phyloP scores from a whole-genome alignment of 305 asterid species.

The Plantago coronopus region DNA sequence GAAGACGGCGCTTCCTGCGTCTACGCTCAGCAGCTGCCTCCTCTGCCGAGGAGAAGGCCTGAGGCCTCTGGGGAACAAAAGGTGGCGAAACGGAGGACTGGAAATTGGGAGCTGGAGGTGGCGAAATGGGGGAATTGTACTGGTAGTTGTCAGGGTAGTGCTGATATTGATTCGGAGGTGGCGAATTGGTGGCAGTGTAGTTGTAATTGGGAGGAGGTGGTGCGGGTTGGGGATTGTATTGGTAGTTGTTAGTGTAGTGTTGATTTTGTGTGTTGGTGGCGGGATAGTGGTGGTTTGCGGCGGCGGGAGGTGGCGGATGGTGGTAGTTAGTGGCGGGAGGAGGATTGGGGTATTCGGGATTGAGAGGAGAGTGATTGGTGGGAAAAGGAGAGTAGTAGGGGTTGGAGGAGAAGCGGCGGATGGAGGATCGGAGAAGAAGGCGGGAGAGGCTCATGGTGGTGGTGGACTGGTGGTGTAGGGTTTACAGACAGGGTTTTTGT shows the following conservation, averaged over 20 bases:
- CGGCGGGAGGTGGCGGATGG: constrained; percentile 1
- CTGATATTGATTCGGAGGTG: background rate
- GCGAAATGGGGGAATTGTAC: background rate
- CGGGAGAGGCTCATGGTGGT: constrained; percentile 34
- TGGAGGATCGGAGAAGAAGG: constrained; percentile 28
- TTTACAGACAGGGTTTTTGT: constrained; percentile 9
- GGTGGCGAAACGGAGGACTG: background rate
- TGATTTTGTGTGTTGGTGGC: too few relatives aligned
- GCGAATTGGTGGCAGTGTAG: constrained; percentile 19
- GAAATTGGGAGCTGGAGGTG: background rate
- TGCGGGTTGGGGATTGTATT: constrained; percentile 2
- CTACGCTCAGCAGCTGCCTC: constrained; percentile 96
- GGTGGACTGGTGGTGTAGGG: constrained; percentile 12
- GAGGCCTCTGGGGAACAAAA: too few relatives aligned
- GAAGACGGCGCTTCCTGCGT: constrained; percentile 76
- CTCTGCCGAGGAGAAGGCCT: constrained; percentile 74
- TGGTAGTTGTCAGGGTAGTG: background rate
- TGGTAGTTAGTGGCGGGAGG: background rate
- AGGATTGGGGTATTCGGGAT: constrained; percentile 11
- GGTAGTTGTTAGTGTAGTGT: background rate
- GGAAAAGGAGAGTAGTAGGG: background rate
- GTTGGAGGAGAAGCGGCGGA: constrained; percentile 30
- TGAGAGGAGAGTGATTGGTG: background rate
- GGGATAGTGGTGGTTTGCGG: background rate
- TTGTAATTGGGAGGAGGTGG: constrained; percentile 9